phyloP scores from a whole-genome alignment of 2,329 filamentous ascomycete genomes.

The Stagonosporopsis tanaceti region DNA sequence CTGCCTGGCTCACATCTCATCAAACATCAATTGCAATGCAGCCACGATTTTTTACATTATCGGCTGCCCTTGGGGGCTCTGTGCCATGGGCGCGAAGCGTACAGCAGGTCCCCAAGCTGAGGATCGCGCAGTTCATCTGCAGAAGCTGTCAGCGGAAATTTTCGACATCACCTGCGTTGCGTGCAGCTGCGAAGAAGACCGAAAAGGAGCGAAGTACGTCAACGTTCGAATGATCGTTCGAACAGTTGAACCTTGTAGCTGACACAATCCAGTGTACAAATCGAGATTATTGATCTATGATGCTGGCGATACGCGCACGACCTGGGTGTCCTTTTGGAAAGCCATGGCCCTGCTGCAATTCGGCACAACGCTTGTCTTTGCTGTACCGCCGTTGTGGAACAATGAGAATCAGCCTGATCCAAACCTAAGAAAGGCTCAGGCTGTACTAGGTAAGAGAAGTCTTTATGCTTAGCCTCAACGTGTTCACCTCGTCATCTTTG shows the following conservation, averaged over 20 bases:
- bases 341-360: slow-evolving; percentile 47
- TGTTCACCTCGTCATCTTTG: not conserved
- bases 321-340: slow-evolving; percentile 50
- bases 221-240: no score
- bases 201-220: slow-evolving; percentile 36
- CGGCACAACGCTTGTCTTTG: slow-evolving; percentile 39
- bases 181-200: slow-evolving; percentile 28
- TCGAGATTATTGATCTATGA: slow-evolving; percentile 47
- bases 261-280: slow-evolving; percentile 29
- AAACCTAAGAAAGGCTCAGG: slow-evolving; percentile 36
- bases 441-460: slow-evolving; percentile 38
- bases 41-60: slow-evolving; percentile 31
- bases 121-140: slow-evolving; percentile 33
- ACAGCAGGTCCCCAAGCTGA: slow-evolving; percentile 4
- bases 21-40: slow-evolving; percentile 36
- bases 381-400: slow-evolving; percentile 44
- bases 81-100: slow-evolving; percentile 13
- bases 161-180: slow-evolving; percentile 37
- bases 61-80: slow-evolving; percentile 31
- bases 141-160: slow-evolving; percentile 42
- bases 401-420: slow-evolving; percentile 46
- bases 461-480: not conserved
- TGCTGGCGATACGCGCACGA: slow-evolving; percentile 47
- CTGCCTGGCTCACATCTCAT: not conserved
- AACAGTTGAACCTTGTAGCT: not conserved